Percentiles rank a stretch among this genome's conserved stretches.
Evolutionary conservation across 306 rosid genomes (phyloP).

Genomic region (Begonia masoniana): DNA sequence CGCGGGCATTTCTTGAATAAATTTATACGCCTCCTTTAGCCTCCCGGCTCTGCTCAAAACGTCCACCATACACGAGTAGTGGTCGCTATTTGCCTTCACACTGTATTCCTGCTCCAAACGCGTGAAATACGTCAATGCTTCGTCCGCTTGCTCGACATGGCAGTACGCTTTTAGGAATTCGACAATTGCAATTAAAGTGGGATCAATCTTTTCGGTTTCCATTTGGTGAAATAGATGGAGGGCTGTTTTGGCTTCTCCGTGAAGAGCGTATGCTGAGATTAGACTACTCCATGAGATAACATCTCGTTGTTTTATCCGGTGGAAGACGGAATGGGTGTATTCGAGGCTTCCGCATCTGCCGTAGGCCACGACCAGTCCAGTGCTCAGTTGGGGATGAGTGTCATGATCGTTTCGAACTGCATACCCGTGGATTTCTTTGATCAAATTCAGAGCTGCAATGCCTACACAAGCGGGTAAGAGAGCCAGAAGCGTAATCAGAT

Average conservation of each 20-base stretch:
- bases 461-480: constrained; percentile 44
- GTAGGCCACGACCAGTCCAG: constrained; percentile 61
- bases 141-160: constrained; percentile 59
- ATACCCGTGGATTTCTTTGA: constrained; percentile 62
- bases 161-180: constrained; percentile 62
- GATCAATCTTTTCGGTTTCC: constrained; percentile 40
- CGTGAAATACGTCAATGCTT: constrained; percentile 40
- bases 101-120: constrained; percentile 34
- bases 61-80: constrained; percentile 71
- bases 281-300: constrained; percentile 71
- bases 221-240: constrained; percentile 33
- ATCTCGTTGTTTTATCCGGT: constrained; percentile 35
- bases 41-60: constrained; percentile 71
- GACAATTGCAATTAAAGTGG: constrained; percentile 50
- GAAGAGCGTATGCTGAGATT: constrained; percentile 57
- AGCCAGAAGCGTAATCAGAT: constrained; percentile 50
- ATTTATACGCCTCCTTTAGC: constrained; percentile 48
- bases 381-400: constrained; percentile 39
- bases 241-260: constrained; percentile 56
- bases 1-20: constrained; percentile 56
- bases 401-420: constrained; percentile 35
- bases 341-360: constrained; percentile 52
- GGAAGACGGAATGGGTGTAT: constrained; percentile 25
- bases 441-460: constrained; percentile 34
- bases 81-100: constrained; percentile 51